Conservation (phyloP, 306 rosid genomes). For the Heteromeles arbutifolia region DNA sequence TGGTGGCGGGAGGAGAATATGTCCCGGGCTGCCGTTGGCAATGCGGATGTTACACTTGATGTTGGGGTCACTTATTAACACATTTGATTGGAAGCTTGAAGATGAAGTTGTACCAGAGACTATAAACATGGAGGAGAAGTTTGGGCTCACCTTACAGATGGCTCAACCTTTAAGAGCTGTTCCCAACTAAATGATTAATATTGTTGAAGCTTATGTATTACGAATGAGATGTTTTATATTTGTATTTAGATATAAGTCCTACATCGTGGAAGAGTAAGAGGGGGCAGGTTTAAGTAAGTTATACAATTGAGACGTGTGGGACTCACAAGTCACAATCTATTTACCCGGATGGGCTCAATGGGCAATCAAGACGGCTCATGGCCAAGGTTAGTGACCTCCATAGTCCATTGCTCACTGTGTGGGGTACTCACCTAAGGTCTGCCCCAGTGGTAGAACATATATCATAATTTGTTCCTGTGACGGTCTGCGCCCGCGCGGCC, state of each 20-base stretch:
- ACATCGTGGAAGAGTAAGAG: neutral
- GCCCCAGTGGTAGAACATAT: no score
- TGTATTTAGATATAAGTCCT: neutral
- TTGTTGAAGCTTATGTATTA: no score
- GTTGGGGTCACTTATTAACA: slow-evolving; percentile 24
- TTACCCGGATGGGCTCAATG: no score
- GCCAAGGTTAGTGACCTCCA: no score
- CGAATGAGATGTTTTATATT: neutral
- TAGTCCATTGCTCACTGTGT: no score
- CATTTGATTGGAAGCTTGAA: slow-evolving; percentile 31
- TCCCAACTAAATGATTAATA: neutral
- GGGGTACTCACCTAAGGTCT: no score
- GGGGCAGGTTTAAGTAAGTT: no score
- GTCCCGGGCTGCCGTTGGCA: slow-evolving; percentile 25
- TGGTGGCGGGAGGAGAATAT: slow-evolving; percentile 27
- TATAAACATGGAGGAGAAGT: slow-evolving; percentile 18
- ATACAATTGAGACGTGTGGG: no score
- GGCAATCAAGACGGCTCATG: no score
- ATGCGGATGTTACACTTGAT: slow-evolving; percentile 20
- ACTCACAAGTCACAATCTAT: no score
- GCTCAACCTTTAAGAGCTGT: neutral
- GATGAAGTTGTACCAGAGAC: slow-evolving; percentile 4
- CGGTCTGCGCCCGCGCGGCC: no score
- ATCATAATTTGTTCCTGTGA: no score
- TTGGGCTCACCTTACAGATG: neutral